These are phyloP conservation scores for Cucumis hystrix DNA, from an alignment of 306 rosid genomes.

Conservation along the genomic window DNA sequence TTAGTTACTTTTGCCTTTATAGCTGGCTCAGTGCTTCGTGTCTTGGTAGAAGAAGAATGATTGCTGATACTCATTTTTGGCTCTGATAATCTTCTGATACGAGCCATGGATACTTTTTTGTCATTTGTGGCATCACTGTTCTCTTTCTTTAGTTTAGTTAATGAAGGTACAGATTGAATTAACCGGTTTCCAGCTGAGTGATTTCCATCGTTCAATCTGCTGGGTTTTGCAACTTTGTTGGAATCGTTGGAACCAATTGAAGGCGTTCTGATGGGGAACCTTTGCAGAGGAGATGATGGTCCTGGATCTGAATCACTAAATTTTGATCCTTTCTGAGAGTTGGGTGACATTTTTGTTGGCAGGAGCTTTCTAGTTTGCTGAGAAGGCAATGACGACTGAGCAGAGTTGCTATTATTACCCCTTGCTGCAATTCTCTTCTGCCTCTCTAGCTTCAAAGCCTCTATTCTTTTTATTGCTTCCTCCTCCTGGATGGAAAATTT, in stretches of 20 bases:
- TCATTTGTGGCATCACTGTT: slow-evolving; percentile 35
- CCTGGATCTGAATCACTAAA: slow-evolving; percentile 91
- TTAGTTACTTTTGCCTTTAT: slow-evolving; percentile 39
- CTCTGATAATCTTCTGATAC: slow-evolving; percentile 84
- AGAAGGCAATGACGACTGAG: slow-evolving; percentile 32
- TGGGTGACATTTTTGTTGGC: slow-evolving; percentile 50
- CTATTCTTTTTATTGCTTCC: slow-evolving; percentile 63
- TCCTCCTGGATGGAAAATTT: slow-evolving; percentile 41
- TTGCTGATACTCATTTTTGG: slow-evolving; percentile 48
- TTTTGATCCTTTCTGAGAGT: slow-evolving; percentile 61
- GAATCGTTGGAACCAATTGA: slow-evolving; percentile 53
- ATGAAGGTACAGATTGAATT: slow-evolving; percentile 58
- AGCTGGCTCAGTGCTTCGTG: slow-evolving; percentile 18
- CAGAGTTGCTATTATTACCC: slow-evolving; percentile 32
- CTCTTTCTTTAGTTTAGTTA: slow-evolving; percentile 68
- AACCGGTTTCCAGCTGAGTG: slow-evolving; percentile 43
- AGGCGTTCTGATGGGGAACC: slow-evolving; percentile 33
- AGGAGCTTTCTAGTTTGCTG: slow-evolving; percentile 50
- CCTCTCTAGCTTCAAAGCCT: slow-evolving; percentile 83
- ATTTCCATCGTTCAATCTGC: slow-evolving; percentile 42
- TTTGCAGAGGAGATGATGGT: slow-evolving; percentile 67
- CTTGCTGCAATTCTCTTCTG: slow-evolving; percentile 93
- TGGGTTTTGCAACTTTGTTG: slow-evolving; percentile 45
- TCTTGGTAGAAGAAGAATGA: slow-evolving; percentile 39
- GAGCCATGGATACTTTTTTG: slow-evolving; percentile 60